Percentiles rank a stretch among this genome's conserved stretches.
Conservation (phyloP, 768 basidiomycete genomes). For the Tulasnella sp. region DNA sequence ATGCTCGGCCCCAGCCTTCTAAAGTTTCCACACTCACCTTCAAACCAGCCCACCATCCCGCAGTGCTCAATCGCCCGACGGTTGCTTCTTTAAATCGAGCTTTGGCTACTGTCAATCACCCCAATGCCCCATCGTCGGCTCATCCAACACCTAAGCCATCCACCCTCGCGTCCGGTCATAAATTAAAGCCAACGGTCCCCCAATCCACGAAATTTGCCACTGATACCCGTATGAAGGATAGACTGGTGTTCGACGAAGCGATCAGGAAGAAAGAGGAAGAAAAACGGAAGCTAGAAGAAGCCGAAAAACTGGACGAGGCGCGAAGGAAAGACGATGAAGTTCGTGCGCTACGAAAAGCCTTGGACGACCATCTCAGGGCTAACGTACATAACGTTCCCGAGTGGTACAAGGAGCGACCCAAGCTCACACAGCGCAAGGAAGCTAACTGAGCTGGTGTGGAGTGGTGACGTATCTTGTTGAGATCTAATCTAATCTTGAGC, state of each 20-base stretch:
- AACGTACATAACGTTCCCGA: slow-evolving; percentile 7
- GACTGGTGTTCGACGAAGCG: slow-evolving; percentile 1
- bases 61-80: not conserved
- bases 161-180: not conserved
- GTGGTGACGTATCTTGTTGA: no score
- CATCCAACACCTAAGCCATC: not conserved
- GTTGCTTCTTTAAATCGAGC: slow-evolving; percentile 3
- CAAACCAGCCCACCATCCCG: slow-evolving; percentile 6
- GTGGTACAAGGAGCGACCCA: slow-evolving; percentile 12
- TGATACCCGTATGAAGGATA: slow-evolving; percentile 2
- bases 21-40: not conserved
- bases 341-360: not conserved
- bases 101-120: not conserved
- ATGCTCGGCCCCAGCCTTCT: not conserved
- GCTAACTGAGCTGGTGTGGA: not conserved
- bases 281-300: not conserved
- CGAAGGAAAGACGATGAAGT: slow-evolving; percentile 8
- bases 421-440: not conserved
- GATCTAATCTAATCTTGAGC: no score
- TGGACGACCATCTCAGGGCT: slow-evolving; percentile 1
- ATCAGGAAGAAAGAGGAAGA: slow-evolving; percentile 10
- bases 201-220: not conserved
- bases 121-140: not conserved
- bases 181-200: slow-evolving; percentile 6
- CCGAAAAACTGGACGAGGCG: not conserved